Evolutionary conservation across 164 flowering plant species (phyloP).

Genomic region (Stephania yunnanensis): DNA sequence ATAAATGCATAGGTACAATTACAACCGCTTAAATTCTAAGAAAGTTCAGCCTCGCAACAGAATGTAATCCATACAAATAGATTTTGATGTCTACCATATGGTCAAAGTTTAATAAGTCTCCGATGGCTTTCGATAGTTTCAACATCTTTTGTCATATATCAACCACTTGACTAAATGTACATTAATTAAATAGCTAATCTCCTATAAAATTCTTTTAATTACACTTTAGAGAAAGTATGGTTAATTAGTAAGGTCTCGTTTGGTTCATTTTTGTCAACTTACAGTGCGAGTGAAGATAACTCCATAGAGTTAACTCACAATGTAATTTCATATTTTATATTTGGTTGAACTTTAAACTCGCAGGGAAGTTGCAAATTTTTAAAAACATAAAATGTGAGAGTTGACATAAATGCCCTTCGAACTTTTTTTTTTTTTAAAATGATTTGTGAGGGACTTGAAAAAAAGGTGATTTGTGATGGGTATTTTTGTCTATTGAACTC

Average conservation of each 20-base stretch:
- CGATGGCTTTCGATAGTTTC: not conserved
- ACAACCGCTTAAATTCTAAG: not conserved
- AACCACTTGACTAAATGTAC: not conserved
- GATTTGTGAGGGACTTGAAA: too few species aligned
- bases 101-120: not conserved
- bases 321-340: too few species aligned
- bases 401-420: too few species aligned
- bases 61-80: not conserved
- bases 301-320: too few species aligned
- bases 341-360: too few species aligned
- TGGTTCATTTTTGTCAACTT: too few species aligned
- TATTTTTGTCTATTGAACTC: too few species aligned
- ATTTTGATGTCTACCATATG: not conserved
- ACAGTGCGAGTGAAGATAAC: too few species aligned
- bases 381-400: too few species aligned
- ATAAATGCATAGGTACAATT: not conserved
- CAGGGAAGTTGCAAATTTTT: too few species aligned
- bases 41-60: not conserved
- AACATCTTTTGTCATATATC: not conserved
- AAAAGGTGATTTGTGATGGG: too few species aligned
- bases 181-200: not conserved
- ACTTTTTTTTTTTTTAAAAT: too few species aligned
- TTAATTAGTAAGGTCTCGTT: not conserved
- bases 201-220: not conserved
- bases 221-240: not conserved